Conservation (phyloP, 2,329 filamentous ascomycete species). For the Talaromyces pinophilus region DNA sequence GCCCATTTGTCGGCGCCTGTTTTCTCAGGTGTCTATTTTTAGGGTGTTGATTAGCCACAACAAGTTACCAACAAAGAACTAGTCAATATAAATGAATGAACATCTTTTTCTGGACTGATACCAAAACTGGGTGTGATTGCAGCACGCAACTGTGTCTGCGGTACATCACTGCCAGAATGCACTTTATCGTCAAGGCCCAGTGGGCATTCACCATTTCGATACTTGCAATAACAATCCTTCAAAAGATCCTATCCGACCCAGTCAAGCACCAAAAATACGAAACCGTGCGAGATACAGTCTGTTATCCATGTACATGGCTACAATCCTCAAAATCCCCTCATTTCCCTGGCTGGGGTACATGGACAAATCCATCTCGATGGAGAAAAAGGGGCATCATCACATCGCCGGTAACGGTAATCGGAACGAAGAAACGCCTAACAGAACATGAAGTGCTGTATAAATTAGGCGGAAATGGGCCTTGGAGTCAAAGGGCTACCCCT, state of each 20-base stretch:
- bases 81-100: not conserved
- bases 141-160: not conserved
- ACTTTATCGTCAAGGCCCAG: not conserved
- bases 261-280: not conserved
- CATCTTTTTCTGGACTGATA: not conserved
- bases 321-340: constrained; percentile 12
- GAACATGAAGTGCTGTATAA: constrained; percentile 56
- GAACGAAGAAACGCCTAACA: not conserved
- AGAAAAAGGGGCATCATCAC: not conserved
- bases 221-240: constrained; percentile 9
- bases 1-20: not conserved
- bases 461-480: constrained; percentile 58
- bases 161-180: not conserved
- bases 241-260: not conserved
- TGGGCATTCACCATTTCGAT: not conserved
- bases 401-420: not conserved
- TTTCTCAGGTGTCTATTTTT: not conserved
- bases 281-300: not conserved
- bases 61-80: not conserved
- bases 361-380: constrained; percentile 23
- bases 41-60: not conserved
- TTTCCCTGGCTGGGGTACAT: constrained; percentile 26
- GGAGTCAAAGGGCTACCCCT: constrained; percentile 51
- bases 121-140: not conserved
- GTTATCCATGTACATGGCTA: constrained; percentile 3